Conservation (phyloP, 257 asterid species). For the Thymus quinquecostatus region DNA sequence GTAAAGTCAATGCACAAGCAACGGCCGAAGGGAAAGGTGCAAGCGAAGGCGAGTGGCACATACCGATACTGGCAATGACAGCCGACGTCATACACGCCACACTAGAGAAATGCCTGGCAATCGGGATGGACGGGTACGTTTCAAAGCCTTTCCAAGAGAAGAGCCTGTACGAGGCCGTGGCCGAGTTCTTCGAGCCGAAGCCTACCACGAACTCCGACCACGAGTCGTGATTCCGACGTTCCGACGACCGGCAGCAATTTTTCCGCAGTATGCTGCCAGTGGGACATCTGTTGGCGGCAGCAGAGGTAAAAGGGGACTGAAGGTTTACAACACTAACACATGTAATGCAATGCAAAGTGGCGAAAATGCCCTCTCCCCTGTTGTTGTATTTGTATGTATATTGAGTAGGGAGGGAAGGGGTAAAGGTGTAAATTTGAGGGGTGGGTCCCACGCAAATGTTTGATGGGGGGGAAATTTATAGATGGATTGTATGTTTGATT, state of each 20-base stretch:
- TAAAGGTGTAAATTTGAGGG: conserved; percentile 23
- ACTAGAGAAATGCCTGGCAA: conserved; percentile 63
- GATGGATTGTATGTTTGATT: not conserved
- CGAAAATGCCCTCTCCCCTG: not conserved
- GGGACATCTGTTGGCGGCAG: not conserved
- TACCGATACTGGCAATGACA: conserved; percentile 92
- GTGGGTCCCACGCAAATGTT: conserved; percentile 1
- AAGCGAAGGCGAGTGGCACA: conserved; percentile 49
- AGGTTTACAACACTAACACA: too few species aligned
- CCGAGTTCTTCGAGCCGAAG: conserved; percentile 67
- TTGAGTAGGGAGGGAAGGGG: conserved; percentile 21
- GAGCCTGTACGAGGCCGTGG: conserved; percentile 73
- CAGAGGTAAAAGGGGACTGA: not conserved
- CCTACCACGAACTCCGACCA: conserved; percentile 37
- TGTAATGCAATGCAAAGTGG: not conserved
- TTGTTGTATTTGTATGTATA: conserved; percentile 23
- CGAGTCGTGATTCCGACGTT: conserved; percentile 5
- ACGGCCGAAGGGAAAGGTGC: conserved; percentile 29
- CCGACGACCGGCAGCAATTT: conserved; percentile 34
- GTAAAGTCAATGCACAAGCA: conserved; percentile 42
- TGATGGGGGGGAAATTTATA: conserved; percentile 8
- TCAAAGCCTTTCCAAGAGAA: conserved; percentile 91
- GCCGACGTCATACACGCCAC: conserved; percentile 93
- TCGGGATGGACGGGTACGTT: conserved; percentile 93
- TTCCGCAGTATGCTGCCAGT: conserved; percentile 47